Evolutionary conservation across 257 asterid genomes (phyloP).

Genomic region (Voacanga thouarsii): DNA sequence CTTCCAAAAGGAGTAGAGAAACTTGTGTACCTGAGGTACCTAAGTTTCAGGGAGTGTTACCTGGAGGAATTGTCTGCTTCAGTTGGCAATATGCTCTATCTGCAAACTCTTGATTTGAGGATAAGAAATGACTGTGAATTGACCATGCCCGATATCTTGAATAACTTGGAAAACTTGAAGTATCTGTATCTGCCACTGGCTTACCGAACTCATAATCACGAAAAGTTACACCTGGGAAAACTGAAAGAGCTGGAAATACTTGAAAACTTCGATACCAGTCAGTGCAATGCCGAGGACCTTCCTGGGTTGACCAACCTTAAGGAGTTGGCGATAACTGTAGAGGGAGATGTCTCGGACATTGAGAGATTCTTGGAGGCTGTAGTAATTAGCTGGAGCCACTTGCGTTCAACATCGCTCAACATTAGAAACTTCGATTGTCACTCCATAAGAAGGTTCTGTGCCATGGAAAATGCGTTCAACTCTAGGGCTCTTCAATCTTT

Average conservation of each 20-base stretch:
- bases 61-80: conserved; percentile 16
- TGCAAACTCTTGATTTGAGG: conserved; percentile 34
- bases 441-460: not conserved
- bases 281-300: not conserved
- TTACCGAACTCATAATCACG: not conserved
- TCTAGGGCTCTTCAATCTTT: conserved; percentile 12
- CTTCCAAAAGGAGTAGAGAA: not conserved
- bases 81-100: conserved; percentile 9
- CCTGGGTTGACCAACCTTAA: not conserved
- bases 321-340: not conserved
- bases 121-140: not conserved
- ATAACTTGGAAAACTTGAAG: conserved; percentile 9
- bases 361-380: not conserved
- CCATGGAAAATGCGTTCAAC: conserved; percentile 5
- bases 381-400: not conserved
- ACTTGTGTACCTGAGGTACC: conserved; percentile 9
- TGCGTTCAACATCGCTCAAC: not conserved
- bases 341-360: not conserved
- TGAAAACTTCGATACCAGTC: conserved; percentile 18
- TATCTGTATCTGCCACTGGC: conserved; percentile 26
- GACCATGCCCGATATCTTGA: conserved; percentile 11
- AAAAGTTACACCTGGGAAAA: conserved; percentile 15
- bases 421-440: conserved; percentile 23
- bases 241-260: conserved; percentile 25
- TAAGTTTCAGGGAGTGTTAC: conserved; percentile 13